phyloP scores from a whole-genome alignment of 495 filamentous ascomycete species.

The Glutinoglossum americanum region DNA sequence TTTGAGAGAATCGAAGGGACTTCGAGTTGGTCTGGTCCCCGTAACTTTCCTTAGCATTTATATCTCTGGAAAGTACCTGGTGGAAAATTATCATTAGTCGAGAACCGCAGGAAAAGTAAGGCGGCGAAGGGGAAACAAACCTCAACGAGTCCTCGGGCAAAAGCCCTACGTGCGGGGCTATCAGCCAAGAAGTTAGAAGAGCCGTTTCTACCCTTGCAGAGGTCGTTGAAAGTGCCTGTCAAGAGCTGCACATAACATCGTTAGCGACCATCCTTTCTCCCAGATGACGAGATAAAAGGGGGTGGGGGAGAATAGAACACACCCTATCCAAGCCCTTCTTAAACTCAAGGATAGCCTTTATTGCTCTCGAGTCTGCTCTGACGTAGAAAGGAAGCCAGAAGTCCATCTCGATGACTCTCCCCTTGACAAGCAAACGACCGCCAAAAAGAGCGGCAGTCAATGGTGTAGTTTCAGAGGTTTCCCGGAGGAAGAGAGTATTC shows the following conservation, averaged over 20 bases:
- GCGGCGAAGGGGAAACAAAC: not conserved
- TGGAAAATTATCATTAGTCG: not conserved
- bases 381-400: constrained; percentile 26
- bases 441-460: constrained; percentile 29
- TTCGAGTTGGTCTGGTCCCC: no score
- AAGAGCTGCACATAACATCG: not conserved
- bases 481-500: constrained; percentile 20
- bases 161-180: not conserved
- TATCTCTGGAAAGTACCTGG: no score
- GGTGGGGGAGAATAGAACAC: not conserved
- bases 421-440: constrained; percentile 19
- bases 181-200: not conserved
- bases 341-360: constrained; percentile 23
- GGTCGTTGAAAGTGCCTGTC: not conserved
- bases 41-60: no score
- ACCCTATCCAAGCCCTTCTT: constrained; percentile 19
- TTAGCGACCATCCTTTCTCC: not conserved
- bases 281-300: not conserved
- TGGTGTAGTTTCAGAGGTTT: constrained; percentile 23
- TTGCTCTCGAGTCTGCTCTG: constrained; percentile 13
- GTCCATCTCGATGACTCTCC: constrained; percentile 20
- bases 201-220: not conserved
- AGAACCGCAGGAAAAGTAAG: no score
- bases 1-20: no score
- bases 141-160: not conserved